A percentile compares a stretch with the other conserved stretches of the same genome.
phyloP scores from a whole-genome alignment of 2,329 filamentous ascomycete genomes.

The Fusarium ambrosium region DNA sequence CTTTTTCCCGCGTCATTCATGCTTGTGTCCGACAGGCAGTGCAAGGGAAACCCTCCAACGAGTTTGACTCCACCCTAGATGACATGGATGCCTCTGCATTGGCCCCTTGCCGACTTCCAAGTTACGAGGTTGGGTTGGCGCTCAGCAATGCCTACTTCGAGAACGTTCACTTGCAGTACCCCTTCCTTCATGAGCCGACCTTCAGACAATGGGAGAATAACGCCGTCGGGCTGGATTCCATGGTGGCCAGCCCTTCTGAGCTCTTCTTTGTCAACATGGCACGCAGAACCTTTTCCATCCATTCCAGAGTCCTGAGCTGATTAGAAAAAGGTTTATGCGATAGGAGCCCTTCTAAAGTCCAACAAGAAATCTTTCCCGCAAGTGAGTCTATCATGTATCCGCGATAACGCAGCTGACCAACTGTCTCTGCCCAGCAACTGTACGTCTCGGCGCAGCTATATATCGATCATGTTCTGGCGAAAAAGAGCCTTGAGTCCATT shows the following conservation, averaged over 20 bases:
- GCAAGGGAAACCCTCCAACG: neutral
- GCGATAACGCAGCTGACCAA: neutral
- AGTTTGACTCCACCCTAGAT: neutral
- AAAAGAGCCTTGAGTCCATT: slow-evolving; percentile 46
- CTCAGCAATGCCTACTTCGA: slow-evolving; percentile 21
- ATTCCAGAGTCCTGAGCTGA: no score
- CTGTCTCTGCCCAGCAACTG: neutral
- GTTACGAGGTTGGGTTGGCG: neutral
- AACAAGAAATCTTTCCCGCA: neutral
- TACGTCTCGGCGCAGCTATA: slow-evolving; percentile 10
- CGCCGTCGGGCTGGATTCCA: neutral
- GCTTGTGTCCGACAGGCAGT: neutral
- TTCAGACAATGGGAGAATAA: slow-evolving; percentile 19
- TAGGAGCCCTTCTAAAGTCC: slow-evolving; percentile 12
- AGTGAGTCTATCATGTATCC: neutral
- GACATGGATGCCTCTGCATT: neutral
- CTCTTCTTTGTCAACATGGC: slow-evolving; percentile 22
- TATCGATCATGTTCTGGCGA: slow-evolving; percentile 8
- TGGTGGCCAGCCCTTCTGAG: neutral
- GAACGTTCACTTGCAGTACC: slow-evolving; percentile 26
- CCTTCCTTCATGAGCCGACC: slow-evolving; percentile 24
- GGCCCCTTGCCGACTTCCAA: slow-evolving; percentile 3
- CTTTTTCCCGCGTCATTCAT: slow-evolving; percentile 45
- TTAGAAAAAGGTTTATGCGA: slow-evolving; percentile 5
- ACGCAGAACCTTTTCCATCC: no score